A percentile compares a stretch with the other conserved stretches of the same genome.
These are phyloP conservation scores for Alnus glutinosa DNA, from an alignment of 306 rosid genomes.

Conservation along the genomic window DNA sequence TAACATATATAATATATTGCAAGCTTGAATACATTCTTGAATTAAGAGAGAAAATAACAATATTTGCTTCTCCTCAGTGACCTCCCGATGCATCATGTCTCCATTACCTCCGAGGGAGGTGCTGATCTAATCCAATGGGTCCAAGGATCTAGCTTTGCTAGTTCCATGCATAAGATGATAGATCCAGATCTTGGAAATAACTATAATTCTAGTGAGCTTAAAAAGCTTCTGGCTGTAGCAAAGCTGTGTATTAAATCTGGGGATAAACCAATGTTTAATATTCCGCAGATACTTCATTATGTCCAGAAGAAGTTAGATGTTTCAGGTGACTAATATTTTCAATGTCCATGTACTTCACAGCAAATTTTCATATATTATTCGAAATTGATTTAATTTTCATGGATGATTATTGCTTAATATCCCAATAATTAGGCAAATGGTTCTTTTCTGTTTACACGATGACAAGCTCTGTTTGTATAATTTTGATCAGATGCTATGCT, in stretches of 20 bases:
- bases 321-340: slow-evolving; percentile 21
- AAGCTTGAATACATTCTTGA: too few species aligned
- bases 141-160: slow-evolving; percentile 63
- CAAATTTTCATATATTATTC: neutral
- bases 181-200: slow-evolving; percentile 88
- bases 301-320: slow-evolving; percentile 66
- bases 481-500: neutral
- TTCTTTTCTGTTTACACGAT: neutral
- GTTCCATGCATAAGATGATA: slow-evolving; percentile 78
- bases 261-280: slow-evolving; percentile 62
- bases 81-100: too few species aligned
- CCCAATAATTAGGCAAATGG: neutral
- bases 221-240: slow-evolving; percentile 79
- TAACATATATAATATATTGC: too few species aligned
- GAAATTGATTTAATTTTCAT: slow-evolving; percentile 5
- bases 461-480: neutral
- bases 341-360: neutral
- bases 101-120: slow-evolving; percentile 37
- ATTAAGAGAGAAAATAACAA: too few species aligned
- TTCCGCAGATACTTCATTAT: slow-evolving; percentile 69
- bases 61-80: too few species aligned
- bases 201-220: slow-evolving; percentile 65
- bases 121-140: slow-evolving; percentile 78
- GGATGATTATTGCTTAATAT: neutral
- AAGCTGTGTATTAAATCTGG: slow-evolving; percentile 74